Evolutionary conservation across 371 early-diverging fungal genomes (phyloP), one percentile per base, ranked within the genome.

Genomic region (Cokeromyces recurvatus): DNA sequence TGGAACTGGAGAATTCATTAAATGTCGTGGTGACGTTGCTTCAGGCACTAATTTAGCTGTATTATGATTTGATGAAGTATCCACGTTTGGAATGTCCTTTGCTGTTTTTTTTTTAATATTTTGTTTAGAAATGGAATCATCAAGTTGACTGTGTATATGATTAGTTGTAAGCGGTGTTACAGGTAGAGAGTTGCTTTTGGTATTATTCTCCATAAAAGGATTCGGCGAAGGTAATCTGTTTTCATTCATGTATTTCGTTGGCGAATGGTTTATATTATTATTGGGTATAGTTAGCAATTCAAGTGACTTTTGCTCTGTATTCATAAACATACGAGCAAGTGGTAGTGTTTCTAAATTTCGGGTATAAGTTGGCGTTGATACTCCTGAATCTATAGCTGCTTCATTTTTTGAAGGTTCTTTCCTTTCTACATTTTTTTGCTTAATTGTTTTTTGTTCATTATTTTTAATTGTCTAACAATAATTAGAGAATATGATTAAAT

Each of bases 241-340:
- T 5, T 8, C 29, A 29, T 29, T 29, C 11, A 8, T 11, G 11
- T 29, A 5, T 5, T 29, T 29, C 5, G 5, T 29, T 29, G 5
- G 29, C 11, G 11, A 29, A 5, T 29, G 29, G 11, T 29, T 5
- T 11, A 8, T 11, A 29, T 29, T 29, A 29, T 29, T 29, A 5
- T 29, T 29, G 23, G 38, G 15, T 22, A 38, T 36, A 21, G 11
- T 38, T 10, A 43, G 32, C 6, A 14, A 16, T 23, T 46, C 44
- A 1, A 43, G 38, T 11, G 53, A 32, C 3, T 51, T 51, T 46
- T 50, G 48, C 14, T 55, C 60, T 3, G 57, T 27, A 16, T 58
- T 72, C 48, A 60, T 64, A 48, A 72, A 72, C 46, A 72, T 53
- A 1, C 72, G 68, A 2, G 62, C 61, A 32, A 72, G 60, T 12